Evolutionary conservation across 352 stramenopile species (phyloP).

Genomic region (Phytophthora nicotianae): DNA sequence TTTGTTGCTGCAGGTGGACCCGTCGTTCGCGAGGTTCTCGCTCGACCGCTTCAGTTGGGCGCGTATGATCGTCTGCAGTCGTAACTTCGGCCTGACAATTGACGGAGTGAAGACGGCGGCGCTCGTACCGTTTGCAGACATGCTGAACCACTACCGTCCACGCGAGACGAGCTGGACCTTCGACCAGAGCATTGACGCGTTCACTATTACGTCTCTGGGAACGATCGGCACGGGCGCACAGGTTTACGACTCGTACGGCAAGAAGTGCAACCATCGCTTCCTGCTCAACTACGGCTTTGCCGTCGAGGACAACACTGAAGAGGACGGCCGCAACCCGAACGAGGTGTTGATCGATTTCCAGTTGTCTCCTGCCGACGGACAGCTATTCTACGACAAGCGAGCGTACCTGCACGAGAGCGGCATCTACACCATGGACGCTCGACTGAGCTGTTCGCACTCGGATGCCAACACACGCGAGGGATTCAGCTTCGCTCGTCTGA

Average conservation of each 20-base stretch:
- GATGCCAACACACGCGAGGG: conserved; percentile 87
- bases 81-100: conserved; percentile 99
- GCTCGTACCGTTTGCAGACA: conserved; percentile 99
- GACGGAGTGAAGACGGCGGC: conserved; percentile 97
- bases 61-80: conserved; percentile 98
- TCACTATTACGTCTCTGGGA: conserved; percentile 90
- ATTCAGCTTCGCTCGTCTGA: conserved; percentile 85
- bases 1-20: conserved; percentile 55
- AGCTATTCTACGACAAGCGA: conserved; percentile 86
- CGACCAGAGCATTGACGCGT: conserved; percentile 80
- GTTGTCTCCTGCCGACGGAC: conserved; percentile 57
- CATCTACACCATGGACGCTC: conserved; percentile 88
- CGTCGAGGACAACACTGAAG: conserved; percentile 98
- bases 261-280: conserved; percentile 99
- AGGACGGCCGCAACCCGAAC: conserved; percentile 98
- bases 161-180: conserved; percentile 97
- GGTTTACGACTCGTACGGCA: conserved; percentile 99
- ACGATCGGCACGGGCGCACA: conserved; percentile 87
- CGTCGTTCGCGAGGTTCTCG: conserved; percentile 92
- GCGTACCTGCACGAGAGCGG: conserved; percentile 87
- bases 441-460: conserved; percentile 84
- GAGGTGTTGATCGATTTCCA: conserved; percentile 93
- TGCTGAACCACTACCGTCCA: conserved; percentile 99
- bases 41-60: conserved; percentile 98
- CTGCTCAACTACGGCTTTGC: conserved; percentile 99